These are phyloP conservation scores for Termitomyces sp. DNA, from an alignment of 768 basidiomycete species.

Conservation along the genomic window DNA sequence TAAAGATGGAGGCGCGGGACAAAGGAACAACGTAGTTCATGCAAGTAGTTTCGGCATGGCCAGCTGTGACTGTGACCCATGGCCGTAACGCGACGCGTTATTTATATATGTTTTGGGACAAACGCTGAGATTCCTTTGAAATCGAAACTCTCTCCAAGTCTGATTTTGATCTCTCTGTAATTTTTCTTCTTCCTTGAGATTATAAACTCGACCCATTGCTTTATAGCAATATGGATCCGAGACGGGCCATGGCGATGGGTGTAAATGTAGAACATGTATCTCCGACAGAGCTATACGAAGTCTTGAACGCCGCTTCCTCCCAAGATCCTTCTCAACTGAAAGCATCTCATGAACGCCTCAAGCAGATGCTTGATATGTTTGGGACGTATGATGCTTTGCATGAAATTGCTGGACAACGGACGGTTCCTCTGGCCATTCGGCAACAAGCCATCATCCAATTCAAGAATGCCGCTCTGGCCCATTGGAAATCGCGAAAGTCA, in stretches of 20 bases:
- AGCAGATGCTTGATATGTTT: slow-evolving; percentile 60
- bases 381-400: slow-evolving; percentile 72
- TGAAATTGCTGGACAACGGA: slow-evolving; percentile 62
- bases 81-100: slow-evolving; percentile 41
- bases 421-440: slow-evolving; percentile 62
- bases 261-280: slow-evolving; percentile 42
- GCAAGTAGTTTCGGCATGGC: not conserved
- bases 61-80: slow-evolving; percentile 13
- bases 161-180: not conserved
- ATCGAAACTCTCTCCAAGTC: not conserved
- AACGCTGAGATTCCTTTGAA: too few species aligned
- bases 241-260: slow-evolving; percentile 25
- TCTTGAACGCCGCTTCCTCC: slow-evolving; percentile 65
- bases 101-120: slow-evolving; percentile 32
- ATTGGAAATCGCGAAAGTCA: slow-evolving; percentile 81
- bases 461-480: slow-evolving; percentile 71
- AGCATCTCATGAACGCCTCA: slow-evolving; percentile 55
- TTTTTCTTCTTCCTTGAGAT: not conserved
- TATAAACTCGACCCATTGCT: not conserved
- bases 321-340: slow-evolving; percentile 60
- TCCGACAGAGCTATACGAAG: slow-evolving; percentile 61
- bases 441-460: slow-evolving; percentile 86
- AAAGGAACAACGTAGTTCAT: slow-evolving; percentile 1
- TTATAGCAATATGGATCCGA: slow-evolving; percentile 22
- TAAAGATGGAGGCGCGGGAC: slow-evolving; percentile 1